Evolutionary conservation across 2,329 filamentous ascomycete species (phyloP), one percentile per base, ranked within the genome.

Genomic region (Fusarium concolor): DNA sequence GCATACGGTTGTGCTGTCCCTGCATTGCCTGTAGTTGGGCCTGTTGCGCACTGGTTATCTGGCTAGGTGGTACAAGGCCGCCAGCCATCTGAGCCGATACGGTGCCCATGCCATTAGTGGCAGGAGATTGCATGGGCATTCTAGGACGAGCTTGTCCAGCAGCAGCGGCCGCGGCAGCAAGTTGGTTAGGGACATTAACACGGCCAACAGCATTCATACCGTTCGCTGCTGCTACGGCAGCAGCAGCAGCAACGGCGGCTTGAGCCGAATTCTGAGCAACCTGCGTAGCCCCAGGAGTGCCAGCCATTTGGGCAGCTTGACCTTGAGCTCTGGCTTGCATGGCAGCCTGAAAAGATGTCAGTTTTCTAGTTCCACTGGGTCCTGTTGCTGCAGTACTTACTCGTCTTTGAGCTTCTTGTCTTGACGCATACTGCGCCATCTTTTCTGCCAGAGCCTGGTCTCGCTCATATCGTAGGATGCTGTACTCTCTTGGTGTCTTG

Each of bases 401-500:
- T 79, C 85, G 82, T 76, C 86, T 81, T 66, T 85, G 82, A 64
- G 80, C 79, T 71, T 91, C 85, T 76, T 92, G 89, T 58, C 90
- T 87, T 68, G 85, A 83, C 52, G 83, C 81, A 68, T 82, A 83
- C 65, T 85, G 81, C 50, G 83, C 81, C 81, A 90, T 84, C 74
- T 86, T 85, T 76, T 90, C 87, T 20, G 85, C 85, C 57, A 90
- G 74, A 67, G 85, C 84, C 75, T 94, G 85, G 72, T 98, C 95
- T 43, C 93, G 89, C 75, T 98, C 95, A 80, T 91, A 90, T 71
- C 96, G 94, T 75, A 97, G 85, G 52, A 92, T 86, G 75, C 94
- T 97, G 77, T 97, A 97, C 70, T 98, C 93, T 72, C 92, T 88
- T 1, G 96, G 96, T 1, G 94, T 97, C 75, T 94, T 92, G 75